Conservation (phyloP, 306 rosid species). For the Fragaria ananassa region DNA sequence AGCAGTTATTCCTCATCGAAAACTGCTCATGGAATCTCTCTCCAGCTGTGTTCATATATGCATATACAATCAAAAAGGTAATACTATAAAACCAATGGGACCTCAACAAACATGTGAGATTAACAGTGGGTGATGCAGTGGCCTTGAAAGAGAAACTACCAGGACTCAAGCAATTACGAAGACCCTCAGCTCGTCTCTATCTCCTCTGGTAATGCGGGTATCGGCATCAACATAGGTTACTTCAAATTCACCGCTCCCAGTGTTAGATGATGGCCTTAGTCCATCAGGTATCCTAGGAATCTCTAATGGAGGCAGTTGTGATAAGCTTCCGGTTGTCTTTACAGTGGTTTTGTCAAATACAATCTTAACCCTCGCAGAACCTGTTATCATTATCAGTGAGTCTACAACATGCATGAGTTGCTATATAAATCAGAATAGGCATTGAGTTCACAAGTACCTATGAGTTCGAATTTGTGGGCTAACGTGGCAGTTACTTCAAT, state of each 20-base stretch:
- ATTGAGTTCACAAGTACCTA: conserved; percentile 37
- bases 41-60: not conserved
- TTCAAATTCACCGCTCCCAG: conserved; percentile 79
- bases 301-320: conserved; percentile 84
- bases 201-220: conserved; percentile 85
- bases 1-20: not conserved
- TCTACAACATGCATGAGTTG: not conserved
- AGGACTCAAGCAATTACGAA: conserved; percentile 67
- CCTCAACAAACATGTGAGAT: not conserved
- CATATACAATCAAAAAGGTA: not conserved
- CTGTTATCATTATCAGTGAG: conserved; percentile 32
- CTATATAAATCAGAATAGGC: not conserved
- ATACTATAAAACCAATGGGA: not conserved
- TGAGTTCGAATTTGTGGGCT: conserved; percentile 93
- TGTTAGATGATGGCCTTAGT: conserved; percentile 68
- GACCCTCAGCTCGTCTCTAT: conserved; percentile 84
- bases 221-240: conserved; percentile 69
- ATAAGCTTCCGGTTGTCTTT: conserved; percentile 68
- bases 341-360: conserved; percentile 76
- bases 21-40: not conserved
- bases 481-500: conserved; percentile 73
- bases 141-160: conserved; percentile 9
- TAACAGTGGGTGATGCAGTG: not conserved
- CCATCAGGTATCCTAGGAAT: conserved; percentile 76
- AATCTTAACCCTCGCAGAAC: conserved; percentile 70